phyloP scores from a whole-genome alignment of 176 grass and related monocot genomes.

The Dactylis glomerata region DNA sequence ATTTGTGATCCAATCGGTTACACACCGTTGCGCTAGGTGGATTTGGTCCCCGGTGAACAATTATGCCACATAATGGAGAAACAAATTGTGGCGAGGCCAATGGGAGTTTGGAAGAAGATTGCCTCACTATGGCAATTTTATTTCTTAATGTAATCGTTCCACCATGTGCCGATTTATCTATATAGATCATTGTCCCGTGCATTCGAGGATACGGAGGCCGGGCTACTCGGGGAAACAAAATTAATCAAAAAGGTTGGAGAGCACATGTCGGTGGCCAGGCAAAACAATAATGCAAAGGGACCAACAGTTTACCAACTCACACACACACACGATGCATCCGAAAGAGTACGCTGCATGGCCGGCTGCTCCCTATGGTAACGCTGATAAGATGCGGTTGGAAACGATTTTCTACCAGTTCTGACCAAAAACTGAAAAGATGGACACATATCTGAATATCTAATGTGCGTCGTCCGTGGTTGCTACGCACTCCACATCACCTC shows the following conservation, averaged over 20 bases:
- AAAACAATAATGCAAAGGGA: not conserved
- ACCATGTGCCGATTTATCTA: not conserved
- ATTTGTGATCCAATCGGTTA: not conserved
- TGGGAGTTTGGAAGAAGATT: not conserved
- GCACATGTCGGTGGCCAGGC: not conserved
- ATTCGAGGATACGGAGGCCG: not conserved
- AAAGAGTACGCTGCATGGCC: not conserved
- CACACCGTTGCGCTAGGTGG: not conserved
- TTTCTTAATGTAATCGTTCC: not conserved
- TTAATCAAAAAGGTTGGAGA: not conserved
- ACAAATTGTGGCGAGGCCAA: not conserved
- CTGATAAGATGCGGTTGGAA: not conserved
- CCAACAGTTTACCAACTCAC: not conserved
- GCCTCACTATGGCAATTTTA: not conserved
- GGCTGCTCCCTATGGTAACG: not conserved
- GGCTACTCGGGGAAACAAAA: not conserved
- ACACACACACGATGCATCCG: not conserved
- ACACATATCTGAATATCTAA: not conserved
- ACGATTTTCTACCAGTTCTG: not conserved
- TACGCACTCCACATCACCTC: slow-evolving; percentile 12
- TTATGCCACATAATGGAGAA: not conserved
- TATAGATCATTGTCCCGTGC: not conserved
- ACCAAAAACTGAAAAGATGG: not conserved
- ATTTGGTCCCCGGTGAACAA: not conserved
- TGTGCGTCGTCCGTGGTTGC: not conserved